A percentile compares a stretch with the other conserved stretches of the same genome.
phyloP scores from a whole-genome alignment of 176 grass and related monocot genomes.

The Musa beccarii region DNA sequence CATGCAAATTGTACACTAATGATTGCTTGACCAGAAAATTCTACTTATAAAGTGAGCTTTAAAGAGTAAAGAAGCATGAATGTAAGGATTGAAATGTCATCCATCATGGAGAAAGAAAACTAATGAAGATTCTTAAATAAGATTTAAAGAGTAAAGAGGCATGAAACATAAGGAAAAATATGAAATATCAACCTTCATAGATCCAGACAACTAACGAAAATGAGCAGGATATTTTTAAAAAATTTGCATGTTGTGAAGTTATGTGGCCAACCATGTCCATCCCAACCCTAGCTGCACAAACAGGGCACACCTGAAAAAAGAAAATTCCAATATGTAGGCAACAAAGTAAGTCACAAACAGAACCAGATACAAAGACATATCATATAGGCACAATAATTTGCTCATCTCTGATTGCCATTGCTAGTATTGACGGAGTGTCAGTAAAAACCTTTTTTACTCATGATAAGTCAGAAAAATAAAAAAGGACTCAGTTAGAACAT shows the following conservation, averaged over 20 bases:
- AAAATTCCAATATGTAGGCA: neutral
- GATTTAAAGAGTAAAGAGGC: neutral
- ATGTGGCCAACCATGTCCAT: constrained; percentile 10
- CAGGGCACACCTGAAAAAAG: constrained; percentile 11
- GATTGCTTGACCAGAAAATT: neutral
- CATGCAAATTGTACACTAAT: neutral
- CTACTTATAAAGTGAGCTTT: neutral
- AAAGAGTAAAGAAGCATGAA: neutral
- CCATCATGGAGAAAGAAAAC: neutral
- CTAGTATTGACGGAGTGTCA: no score
- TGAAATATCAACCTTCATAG: neutral
- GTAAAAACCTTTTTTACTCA: no score
- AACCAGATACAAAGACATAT: neutral
- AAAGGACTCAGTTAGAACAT: no score
- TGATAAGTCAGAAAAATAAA: no score
- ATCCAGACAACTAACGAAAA: neutral
- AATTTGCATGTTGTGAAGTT: constrained; percentile 5
- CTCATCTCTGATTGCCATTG: no score
- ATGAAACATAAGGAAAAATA: neutral
- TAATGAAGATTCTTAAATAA: neutral
- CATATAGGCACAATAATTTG: neutral
- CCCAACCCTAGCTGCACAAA: constrained; percentile 18
- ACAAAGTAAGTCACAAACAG: neutral
- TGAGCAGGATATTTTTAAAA: constrained; percentile 21
- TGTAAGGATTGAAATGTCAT: neutral